A percentile compares a stretch with the other conserved stretches of the same genome.
These are phyloP conservation scores for Rhododendron williamsianum DNA, from an alignment of 148 eudicot species.

Conservation along the genomic window DNA sequence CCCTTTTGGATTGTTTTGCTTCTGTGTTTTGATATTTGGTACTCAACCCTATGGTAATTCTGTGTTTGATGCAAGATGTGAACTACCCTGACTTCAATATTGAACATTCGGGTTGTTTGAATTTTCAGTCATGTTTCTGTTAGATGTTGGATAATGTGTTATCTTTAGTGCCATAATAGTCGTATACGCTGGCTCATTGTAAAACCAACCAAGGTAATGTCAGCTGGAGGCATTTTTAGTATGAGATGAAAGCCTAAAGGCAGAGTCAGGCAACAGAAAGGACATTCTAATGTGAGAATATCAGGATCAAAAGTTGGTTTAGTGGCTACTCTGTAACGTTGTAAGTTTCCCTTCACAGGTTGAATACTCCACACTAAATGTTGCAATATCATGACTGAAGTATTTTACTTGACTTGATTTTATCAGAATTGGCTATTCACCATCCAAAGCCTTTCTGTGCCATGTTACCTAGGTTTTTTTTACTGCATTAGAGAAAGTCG, in stretches of 20 bases:
- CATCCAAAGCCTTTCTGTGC: neutral
- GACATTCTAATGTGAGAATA: neutral
- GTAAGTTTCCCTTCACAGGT: neutral
- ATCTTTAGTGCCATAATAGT: neutral
- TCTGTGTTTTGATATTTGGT: neutral
- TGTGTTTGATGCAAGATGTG: neutral
- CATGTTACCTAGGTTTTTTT: neutral
- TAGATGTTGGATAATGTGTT: neutral
- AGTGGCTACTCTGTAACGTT: neutral
- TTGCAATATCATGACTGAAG: neutral
- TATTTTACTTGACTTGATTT: neutral
- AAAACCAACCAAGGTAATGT: neutral
- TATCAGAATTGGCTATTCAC: neutral
- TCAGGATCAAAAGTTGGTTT: neutral
- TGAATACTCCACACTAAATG: neutral
- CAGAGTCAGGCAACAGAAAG: neutral
- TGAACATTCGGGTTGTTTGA: neutral
- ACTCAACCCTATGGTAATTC: neutral
- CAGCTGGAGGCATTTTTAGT: neutral
- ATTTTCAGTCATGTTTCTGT: neutral
- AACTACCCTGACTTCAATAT: neutral
- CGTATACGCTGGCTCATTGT: neutral
- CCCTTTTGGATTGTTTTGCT: neutral
- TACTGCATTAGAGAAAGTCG: neutral
- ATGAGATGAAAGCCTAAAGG: neutral